Evolutionary conservation across 208 protist species (phyloP).

Genomic region (Acanthamoeba comandoni): DNA sequence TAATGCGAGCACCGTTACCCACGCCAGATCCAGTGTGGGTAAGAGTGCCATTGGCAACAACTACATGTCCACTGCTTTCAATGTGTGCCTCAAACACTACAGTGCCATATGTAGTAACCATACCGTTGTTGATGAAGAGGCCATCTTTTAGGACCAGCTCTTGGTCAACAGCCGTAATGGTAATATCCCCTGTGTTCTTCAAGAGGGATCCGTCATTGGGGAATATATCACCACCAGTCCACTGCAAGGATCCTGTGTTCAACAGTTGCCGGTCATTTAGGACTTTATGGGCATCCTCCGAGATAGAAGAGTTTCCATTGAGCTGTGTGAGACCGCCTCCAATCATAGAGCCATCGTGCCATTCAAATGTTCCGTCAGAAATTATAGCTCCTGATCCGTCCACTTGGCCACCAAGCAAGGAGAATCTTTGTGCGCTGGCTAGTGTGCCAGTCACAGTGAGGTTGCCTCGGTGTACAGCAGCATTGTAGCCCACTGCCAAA

Average conservation of each 20-base stretch:
- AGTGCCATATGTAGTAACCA: neutral
- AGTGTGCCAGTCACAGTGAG: neutral
- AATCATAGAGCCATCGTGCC: neutral
- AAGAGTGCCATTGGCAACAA: too few relatives aligned
- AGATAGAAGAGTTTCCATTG: slow-evolving; percentile 1
- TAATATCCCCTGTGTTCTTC: slow-evolving; percentile 5
- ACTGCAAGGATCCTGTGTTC: slow-evolving; percentile 11
- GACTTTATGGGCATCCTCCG: neutral
- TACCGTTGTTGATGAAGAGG: slow-evolving; percentile 57
- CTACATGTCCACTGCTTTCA: neutral
- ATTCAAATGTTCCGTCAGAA: neutral
- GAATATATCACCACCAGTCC: neutral
- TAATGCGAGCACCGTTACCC: too few relatives aligned
- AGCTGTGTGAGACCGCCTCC: neutral
- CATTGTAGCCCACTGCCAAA: neutral
- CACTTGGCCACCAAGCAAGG: neutral
- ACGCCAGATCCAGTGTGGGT: too few relatives aligned
- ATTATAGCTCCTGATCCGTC: neutral
- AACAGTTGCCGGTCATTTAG: neutral
- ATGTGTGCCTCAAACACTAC: neutral
- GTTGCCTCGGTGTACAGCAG: neutral
- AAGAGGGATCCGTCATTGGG: neutral
- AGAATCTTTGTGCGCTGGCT: too few relatives aligned
- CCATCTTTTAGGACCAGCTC: slow-evolving; percentile 15
- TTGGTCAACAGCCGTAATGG: neutral